phyloP scores from a whole-genome alignment of 2,329 filamentous ascomycete species.

The Ophiocordyceps camponoti-floridani region DNA sequence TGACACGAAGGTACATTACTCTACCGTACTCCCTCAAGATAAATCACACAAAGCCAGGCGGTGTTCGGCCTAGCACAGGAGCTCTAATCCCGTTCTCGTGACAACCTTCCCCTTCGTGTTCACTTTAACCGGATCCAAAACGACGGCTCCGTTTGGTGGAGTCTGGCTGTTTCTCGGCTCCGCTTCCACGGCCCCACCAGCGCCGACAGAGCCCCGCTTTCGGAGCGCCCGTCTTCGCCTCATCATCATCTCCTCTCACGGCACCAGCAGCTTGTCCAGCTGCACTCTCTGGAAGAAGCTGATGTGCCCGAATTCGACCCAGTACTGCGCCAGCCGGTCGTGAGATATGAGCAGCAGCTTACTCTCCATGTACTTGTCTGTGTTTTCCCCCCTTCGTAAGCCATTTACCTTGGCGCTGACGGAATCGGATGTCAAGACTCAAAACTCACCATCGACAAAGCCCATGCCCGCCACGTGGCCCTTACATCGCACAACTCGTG shows the following conservation, averaged over 20 bases:
- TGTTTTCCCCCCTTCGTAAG: background rate
- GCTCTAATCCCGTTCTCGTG: background rate
- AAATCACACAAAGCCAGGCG: no score
- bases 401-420: background rate
- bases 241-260: background rate
- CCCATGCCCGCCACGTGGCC: constrained; percentile 64
- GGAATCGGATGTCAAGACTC: background rate
- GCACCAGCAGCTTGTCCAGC: constrained; percentile 24
- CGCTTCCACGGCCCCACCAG: no score
- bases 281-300: constrained; percentile 43
- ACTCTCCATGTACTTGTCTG: constrained; percentile 58
- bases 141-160: no score
- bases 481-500: constrained; percentile 51
- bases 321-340: constrained; percentile 67
- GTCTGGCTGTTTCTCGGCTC: no score
- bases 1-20: no score
- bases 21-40: no score
- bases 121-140: no score
- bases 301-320: constrained; percentile 46
- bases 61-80: background rate
- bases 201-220: no score
- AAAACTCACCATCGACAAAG: constrained; percentile 49
- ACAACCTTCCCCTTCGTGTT: no score
- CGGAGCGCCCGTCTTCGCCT: no score
- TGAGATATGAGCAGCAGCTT: constrained; percentile 64